Percentiles rank a stretch among this genome's conserved stretches.
Evolutionary conservation across 352 stramenopile species (phyloP).

Genomic region (Thalassiosira livingstoniorum): DNA sequence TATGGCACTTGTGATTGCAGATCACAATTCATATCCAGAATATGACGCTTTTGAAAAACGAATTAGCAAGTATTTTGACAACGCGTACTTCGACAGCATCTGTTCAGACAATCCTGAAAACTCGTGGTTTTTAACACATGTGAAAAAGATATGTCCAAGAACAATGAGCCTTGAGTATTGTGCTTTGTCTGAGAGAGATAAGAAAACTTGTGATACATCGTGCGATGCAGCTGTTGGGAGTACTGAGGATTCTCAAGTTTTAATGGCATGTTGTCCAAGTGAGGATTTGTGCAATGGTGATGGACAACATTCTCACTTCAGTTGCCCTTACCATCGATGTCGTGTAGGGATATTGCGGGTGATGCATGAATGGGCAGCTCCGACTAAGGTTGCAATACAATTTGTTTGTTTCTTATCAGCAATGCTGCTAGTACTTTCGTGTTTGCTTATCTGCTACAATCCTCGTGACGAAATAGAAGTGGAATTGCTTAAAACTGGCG

Average conservation of each 20-base stretch:
- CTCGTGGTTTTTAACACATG: conserved; percentile 34
- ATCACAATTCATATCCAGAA: conserved; percentile 20
- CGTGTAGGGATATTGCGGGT: conserved; percentile 33
- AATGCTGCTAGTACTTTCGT: conserved; percentile 58
- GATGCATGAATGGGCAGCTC: conserved; percentile 11
- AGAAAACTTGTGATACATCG: conserved; percentile 34
- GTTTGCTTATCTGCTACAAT: conserved; percentile 62
- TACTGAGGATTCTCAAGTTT: conserved; percentile 7
- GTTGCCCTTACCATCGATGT: conserved; percentile 56
- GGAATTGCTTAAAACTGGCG: conserved; percentile 48
- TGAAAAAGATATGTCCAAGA: conserved; percentile 38
- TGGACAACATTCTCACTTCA: background rate
- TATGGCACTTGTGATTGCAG: conserved; percentile 37
- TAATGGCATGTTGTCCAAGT: conserved; percentile 43
- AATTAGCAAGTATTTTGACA: conserved; percentile 42
- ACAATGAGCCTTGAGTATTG: conserved; percentile 41
- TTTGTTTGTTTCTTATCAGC: conserved; percentile 28
- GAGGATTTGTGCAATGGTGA: conserved; percentile 37
- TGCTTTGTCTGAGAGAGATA: conserved; percentile 6
- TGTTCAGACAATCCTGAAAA: conserved; percentile 33
- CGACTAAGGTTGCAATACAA: conserved; percentile 9
- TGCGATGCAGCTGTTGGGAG: conserved; percentile 9
- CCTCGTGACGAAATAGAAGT: conserved; percentile 55
- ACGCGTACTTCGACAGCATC: conserved; percentile 50
- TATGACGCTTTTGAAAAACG: conserved; percentile 54